Evolutionary conservation across 345 rosid species (phyloP).

Genomic region (Gossypium arboreum): DNA sequence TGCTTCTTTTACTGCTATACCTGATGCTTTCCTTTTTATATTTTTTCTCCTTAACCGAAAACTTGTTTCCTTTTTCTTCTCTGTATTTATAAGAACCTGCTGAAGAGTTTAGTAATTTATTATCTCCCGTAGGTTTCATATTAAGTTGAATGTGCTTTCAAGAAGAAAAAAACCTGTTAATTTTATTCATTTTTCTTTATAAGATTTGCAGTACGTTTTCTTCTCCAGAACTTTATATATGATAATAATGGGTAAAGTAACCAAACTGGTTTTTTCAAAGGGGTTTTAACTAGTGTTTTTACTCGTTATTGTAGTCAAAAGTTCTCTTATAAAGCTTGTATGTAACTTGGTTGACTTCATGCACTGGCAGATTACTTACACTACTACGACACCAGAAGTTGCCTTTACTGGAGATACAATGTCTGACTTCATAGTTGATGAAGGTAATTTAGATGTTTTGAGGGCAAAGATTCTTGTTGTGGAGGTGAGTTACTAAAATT

Average conservation of each 20-base stretch:
- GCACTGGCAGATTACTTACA: conserved; percentile 66
- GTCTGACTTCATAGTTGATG: conserved; percentile 68
- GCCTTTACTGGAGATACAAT: conserved; percentile 96
- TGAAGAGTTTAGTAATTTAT: not conserved
- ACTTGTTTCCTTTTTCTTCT: not conserved
- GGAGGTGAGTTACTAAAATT: conserved; percentile 50
- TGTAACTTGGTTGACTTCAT: conserved; percentile 19
- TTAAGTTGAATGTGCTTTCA: not conserved
- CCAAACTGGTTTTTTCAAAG: not conserved
- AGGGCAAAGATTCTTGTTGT: conserved; percentile 77
- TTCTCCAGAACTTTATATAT: not conserved
- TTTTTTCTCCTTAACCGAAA: not conserved
- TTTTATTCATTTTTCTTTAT: not conserved
- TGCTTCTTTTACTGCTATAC: not conserved
- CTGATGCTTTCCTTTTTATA: not conserved
- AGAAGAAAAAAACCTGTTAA: not conserved
- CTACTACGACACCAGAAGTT: conserved; percentile 62
- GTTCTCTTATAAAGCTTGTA: conserved; percentile 1
- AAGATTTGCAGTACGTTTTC: not conserved
- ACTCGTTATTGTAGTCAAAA: not conserved
- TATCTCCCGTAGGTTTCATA: not conserved
- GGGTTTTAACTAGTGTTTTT: not conserved
- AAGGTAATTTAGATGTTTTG: conserved; percentile 60
- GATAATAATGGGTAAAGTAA: not conserved
- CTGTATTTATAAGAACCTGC: not conserved